Evolutionary conservation across 2,329 filamentous ascomycete genomes (phyloP).

Genomic region (Sporothrix inflata): DNA sequence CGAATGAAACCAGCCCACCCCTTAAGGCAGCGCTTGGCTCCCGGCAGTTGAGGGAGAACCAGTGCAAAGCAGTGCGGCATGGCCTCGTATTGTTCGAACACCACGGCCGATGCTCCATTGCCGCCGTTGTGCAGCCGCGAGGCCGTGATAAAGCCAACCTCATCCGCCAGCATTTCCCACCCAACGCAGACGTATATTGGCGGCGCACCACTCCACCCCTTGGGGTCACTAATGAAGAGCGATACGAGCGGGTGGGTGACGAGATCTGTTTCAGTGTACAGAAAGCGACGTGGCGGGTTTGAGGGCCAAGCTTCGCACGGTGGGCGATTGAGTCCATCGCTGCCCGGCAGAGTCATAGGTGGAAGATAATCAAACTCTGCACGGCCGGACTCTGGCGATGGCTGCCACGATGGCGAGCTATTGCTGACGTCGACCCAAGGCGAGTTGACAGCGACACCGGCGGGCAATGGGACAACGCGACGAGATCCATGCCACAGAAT

Average conservation of each 20-base stretch:
- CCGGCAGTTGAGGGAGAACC: conserved; percentile 53
- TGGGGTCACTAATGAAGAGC: conserved; percentile 53
- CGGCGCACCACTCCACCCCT: conserved; percentile 63
- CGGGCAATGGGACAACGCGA: conserved; percentile 67
- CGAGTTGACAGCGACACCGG: conserved; percentile 63
- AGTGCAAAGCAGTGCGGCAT: conserved; percentile 79
- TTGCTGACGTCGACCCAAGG: conserved; percentile 75
- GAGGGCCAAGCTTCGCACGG: conserved; percentile 62
- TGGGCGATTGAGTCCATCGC: conserved; percentile 40
- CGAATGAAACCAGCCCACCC: conserved; percentile 61
- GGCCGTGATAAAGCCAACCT: conserved; percentile 66
- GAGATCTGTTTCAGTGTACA: conserved; percentile 60
- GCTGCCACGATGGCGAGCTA: conserved; percentile 59
- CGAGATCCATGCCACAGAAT: conserved; percentile 64
- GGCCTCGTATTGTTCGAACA: conserved; percentile 73
- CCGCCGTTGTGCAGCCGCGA: conserved; percentile 49
- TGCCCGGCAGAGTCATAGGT: conserved; percentile 43
- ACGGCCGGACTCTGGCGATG: conserved; percentile 41
- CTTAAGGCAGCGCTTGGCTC: conserved; percentile 56
- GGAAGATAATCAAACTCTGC: conserved; percentile 66
- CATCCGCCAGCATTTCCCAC: conserved; percentile 72
- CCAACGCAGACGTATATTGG: conserved; percentile 72
- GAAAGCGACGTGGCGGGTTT: conserved; percentile 53
- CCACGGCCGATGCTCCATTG: conserved; percentile 65
- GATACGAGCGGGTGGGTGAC: conserved; percentile 70